These are phyloP conservation scores for Saccharomyces mikatae DNA, from an alignment of 805 yeast species.

Conservation along the genomic window DNA sequence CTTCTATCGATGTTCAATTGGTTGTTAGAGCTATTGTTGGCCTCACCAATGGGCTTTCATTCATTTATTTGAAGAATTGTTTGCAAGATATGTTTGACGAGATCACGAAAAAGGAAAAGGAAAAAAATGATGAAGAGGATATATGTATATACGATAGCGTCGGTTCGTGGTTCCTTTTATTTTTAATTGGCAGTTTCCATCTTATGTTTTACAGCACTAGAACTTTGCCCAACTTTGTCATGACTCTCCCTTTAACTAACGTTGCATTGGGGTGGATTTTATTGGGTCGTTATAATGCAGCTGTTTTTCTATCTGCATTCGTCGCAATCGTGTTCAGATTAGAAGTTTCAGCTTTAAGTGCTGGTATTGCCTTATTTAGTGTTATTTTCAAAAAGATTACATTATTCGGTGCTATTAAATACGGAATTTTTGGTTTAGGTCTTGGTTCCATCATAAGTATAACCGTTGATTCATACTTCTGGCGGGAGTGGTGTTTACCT, in stretches of 20 bases:
- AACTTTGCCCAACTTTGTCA: conserved; percentile 76
- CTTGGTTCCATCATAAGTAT: conserved; percentile 39
- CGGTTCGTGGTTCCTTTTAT: conserved; percentile 51
- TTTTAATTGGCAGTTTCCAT: conserved; percentile 69
- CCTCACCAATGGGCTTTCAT: conserved; percentile 44
- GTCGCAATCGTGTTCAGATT: conserved; percentile 62
- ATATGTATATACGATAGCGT: conserved; percentile 19
- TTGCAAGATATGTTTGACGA: conserved; percentile 21
- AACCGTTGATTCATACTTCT: conserved; percentile 67
- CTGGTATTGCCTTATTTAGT: conserved; percentile 41
- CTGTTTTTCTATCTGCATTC: conserved; percentile 50
- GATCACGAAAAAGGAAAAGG: conserved; percentile 6
- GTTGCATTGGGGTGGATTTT: conserved; percentile 45
- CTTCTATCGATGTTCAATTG: conserved; percentile 46
- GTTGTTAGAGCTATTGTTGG: conserved; percentile 57
- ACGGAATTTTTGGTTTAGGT: conserved; percentile 40
- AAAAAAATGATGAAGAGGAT: conserved; percentile 8
- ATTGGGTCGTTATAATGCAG: conserved; percentile 39
- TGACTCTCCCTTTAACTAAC: conserved; percentile 65
- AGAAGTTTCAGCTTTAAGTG: conserved; percentile 55
- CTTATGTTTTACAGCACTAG: conserved; percentile 71
- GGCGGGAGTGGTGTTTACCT: conserved; percentile 60
- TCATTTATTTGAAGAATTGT: conserved; percentile 44
- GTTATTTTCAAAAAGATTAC: conserved; percentile 41
- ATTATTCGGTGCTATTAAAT: conserved; percentile 33